Percentiles rank a stretch among this genome's conserved stretches.
These are phyloP conservation scores for Kazachstania sp. DNA, from an alignment of 1,139 yeast genomes.

Conservation along the genomic window DNA sequence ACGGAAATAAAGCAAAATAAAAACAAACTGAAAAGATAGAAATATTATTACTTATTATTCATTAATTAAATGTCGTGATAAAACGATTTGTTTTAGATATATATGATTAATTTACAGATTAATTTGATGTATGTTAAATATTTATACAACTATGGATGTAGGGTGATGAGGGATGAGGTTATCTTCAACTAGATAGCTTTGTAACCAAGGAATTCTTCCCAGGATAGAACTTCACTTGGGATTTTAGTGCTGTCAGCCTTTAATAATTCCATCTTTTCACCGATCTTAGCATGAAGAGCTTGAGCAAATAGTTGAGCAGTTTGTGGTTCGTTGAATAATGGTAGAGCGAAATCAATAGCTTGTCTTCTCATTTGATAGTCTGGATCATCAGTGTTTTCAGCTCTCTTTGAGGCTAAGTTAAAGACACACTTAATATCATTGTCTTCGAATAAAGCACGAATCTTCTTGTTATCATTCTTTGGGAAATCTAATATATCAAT, in stretches of 20 bases:
- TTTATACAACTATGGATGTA: background rate
- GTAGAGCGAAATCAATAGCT: conserved; percentile 95
- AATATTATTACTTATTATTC: background rate
- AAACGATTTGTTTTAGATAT: background rate
- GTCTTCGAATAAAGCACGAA: conserved; percentile 86
- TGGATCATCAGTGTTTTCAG: conserved; percentile 72
- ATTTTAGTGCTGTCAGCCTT: conserved; percentile 42
- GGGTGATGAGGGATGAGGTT: background rate
- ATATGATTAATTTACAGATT: conserved; percentile 1
- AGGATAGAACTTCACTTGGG: conserved; percentile 82
- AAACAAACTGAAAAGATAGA: background rate
- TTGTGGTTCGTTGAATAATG: conserved; percentile 92
- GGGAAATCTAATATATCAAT: conserved; percentile 75
- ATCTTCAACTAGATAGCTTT: conserved; percentile 53
- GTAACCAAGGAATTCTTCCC: conserved; percentile 95
- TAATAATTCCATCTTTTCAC: conserved; percentile 39
- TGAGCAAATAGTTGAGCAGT: conserved; percentile 82
- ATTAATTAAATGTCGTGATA: background rate
- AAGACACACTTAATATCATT: conserved; percentile 79
- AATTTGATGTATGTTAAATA: background rate
- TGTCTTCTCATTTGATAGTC: conserved; percentile 98
- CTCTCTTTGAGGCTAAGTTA: conserved; percentile 86
- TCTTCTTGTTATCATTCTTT: conserved; percentile 81
- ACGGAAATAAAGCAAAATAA: background rate
- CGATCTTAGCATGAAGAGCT: conserved; percentile 69